Evolutionary conservation across 164 flowering plant species (phyloP), one percentile per base, ranked within the genome.

Genomic region (Malania oleifera): DNA sequence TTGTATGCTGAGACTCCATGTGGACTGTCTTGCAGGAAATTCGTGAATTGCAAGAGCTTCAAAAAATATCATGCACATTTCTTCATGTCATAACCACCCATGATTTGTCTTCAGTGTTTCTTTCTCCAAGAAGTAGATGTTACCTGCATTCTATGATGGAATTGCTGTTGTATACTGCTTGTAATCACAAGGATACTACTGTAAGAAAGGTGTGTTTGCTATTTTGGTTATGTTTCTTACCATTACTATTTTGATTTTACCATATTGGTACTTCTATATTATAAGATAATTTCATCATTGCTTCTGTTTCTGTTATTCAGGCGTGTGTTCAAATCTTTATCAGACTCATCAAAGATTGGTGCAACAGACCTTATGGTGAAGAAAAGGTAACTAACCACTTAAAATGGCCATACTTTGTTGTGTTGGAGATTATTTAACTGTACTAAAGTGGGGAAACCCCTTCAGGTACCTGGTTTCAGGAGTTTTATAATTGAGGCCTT

Each of bases 11-110:
- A 51, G 53, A n/a, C n/a, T 13, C 15, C 23, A 15, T 12, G 6
- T 60, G 29, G 22, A 51, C 70, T 49, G 12, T 51, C 48, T 61
- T 66, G 67, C 59, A 95, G 99, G 99, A 95, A 84, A 72, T 84
- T 35, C 95, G 98, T 46, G 99, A 95, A 63, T 61, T 85, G 62
- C 91, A 76, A 74, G 97, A 95, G 59, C 96, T 95, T 71, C 99
- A 91, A 69, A 77, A 65, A 50, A 80, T 81, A 54, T 64, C 91
- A 45, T 91, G 77, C 67, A 86, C 90, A 34, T 95, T 95, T 70
- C 87, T 95, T 62, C 89, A 91, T 70, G 93, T 80, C 59, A 79
- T 89, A 57, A 62, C 90, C 25, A 89, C 87, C 40, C 96, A 91
- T 66, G 82, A 80, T 69, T 83, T 95, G 18, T 88, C 96, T 41